These are phyloP conservation scores for Cyberlindnera saturnus DNA, from an alignment of 805 yeast species.

Conservation along the genomic window DNA sequence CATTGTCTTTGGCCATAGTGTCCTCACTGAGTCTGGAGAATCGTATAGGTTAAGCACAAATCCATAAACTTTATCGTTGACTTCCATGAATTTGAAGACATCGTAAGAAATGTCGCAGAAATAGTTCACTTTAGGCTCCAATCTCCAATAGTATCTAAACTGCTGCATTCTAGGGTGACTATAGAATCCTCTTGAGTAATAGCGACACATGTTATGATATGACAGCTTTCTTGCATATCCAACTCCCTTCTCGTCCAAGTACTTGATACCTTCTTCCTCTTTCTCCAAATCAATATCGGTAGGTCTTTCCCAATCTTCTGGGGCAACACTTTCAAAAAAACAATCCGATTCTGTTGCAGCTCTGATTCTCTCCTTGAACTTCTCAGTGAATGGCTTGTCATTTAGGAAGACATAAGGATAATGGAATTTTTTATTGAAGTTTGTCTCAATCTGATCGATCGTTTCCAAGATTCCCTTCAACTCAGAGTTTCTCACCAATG, in stretches of 20 bases:
- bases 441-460: conserved; percentile 53
- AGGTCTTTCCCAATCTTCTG: conserved; percentile 57
- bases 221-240: conserved; percentile 57
- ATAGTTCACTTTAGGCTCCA: conserved; percentile 65
- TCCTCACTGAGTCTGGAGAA: conserved; percentile 52
- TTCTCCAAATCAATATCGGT: conserved; percentile 40
- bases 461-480: conserved; percentile 41
- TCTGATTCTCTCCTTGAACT: conserved; percentile 43
- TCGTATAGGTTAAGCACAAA: conserved; percentile 67
- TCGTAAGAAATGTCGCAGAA: conserved; percentile 70
- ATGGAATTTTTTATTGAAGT: conserved; percentile 61
- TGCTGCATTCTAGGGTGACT: conserved; percentile 67
- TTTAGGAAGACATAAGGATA: conserved; percentile 81
- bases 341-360: conserved; percentile 35
- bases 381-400: conserved; percentile 57
- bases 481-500: conserved; percentile 70
- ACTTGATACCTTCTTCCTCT: conserved; percentile 35
- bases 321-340: conserved; percentile 39
- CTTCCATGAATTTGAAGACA: conserved; percentile 67
- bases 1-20: conserved; percentile 67
- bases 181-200: conserved; percentile 77
- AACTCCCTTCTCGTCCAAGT: conserved; percentile 36
- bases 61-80: conserved; percentile 65
- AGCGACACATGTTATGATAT: conserved; percentile 85
- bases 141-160: conserved; percentile 93